These are phyloP conservation scores for Hypoxylon trugodes DNA, from an alignment of 495 filamentous ascomycete species.

Conservation along the genomic window DNA sequence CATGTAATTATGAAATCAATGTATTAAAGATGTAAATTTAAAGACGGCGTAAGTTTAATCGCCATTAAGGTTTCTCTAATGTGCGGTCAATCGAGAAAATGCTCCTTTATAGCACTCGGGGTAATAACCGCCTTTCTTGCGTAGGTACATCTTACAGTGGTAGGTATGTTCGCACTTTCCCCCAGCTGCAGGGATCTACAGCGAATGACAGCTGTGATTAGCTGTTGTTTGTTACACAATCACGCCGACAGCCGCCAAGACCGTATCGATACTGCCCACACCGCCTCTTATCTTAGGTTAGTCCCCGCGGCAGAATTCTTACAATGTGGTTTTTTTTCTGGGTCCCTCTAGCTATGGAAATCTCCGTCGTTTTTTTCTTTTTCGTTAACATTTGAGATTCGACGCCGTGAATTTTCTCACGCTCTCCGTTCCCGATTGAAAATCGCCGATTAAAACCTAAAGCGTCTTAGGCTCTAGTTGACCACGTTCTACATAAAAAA, in stretches of 20 bases:
- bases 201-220: no score
- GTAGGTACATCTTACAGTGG: no score
- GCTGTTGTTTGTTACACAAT: not conserved
- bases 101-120: no score
- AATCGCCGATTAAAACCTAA: not conserved
- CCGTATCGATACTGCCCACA: not conserved
- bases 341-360: not conserved
- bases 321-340: slow-evolving; percentile 1
- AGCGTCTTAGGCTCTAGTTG: not conserved
- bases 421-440: not conserved
- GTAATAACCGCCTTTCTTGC: no score
- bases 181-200: no score
- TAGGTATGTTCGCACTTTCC: no score
- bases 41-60: no score
- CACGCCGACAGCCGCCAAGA: not conserved
- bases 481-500: no score
- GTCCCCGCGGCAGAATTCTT: slow-evolving; percentile 38
- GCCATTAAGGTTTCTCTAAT: no score
- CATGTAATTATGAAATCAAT: not conserved
- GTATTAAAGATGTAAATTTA: not conserved
- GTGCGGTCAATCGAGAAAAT: no score
- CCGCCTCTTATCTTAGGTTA: slow-evolving; percentile 15
- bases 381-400: not conserved
- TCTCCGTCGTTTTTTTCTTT: slow-evolving; percentile 1
- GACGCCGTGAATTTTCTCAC: not conserved